Conservation (phyloP, 768 basidiomycete species). For the Daedalea quercina region DNA sequence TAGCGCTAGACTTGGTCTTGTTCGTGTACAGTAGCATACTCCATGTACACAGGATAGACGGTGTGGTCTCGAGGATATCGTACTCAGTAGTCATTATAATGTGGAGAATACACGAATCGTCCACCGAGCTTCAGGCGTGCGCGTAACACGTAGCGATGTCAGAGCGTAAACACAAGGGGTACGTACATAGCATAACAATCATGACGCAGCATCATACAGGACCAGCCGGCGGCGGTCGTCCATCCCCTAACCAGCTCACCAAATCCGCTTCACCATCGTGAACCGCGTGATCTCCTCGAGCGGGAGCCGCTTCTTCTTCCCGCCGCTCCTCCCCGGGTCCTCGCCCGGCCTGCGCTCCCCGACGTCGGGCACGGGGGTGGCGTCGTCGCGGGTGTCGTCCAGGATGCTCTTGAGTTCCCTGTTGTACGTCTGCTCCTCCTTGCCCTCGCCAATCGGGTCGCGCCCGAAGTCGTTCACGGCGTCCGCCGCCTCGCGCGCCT, state of each 20-base stretch:
- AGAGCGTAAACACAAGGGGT: too few relatives aligned
- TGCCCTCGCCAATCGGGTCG: conserved; percentile 87
- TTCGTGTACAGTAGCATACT: not conserved
- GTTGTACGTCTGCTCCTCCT: conserved; percentile 87
- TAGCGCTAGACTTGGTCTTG: not conserved
- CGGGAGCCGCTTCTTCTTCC: conserved; percentile 56
- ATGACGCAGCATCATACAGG: not conserved
- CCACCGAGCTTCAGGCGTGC: too few relatives aligned
- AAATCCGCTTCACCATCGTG: conserved; percentile 95
- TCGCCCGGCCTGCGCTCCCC: conserved; percentile 40
- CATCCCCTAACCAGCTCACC: conserved; percentile 30
- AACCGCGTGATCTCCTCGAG: conserved; percentile 89
- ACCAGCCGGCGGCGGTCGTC: not conserved
- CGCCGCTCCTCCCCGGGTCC: conserved; percentile 15
- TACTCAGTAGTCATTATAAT: conserved; percentile 2
- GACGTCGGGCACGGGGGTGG: conserved; percentile 59
- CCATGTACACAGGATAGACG: not conserved
- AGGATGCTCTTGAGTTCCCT: conserved; percentile 69
- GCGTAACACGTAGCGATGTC: not conserved
- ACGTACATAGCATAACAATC: not conserved
- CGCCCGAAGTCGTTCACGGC: conserved; percentile 81
- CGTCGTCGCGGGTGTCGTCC: conserved; percentile 65
- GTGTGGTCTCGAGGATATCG: not conserved
- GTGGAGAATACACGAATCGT: not conserved
- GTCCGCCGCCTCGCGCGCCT: conserved; percentile 67